Base-by-base conservation (phyloP, 129 eudicot genomes). In the Calendula officinalis region DNA sequence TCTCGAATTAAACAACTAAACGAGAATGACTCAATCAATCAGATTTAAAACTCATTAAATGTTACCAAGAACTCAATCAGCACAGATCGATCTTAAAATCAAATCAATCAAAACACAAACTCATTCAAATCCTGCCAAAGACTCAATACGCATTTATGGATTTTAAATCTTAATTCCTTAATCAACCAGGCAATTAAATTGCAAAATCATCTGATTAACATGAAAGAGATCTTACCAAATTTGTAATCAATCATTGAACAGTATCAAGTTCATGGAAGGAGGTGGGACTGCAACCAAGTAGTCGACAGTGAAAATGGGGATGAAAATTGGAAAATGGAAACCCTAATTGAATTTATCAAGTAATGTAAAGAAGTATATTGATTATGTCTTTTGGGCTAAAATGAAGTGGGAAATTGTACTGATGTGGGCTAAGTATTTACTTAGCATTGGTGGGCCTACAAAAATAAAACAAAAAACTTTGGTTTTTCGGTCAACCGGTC, bases 301-400 rank as follows among this genome's bases (percentile, higher is more conserved):
- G n/a, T 30, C 6, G 36, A 9, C 12, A 54, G 3, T 9, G 11
- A 67, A n/a, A 33, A 4, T 13, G 73, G 44, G 38, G 43, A 64
- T 4, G 64, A 4, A 22, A 17, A 3, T 42, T 34, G 14, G 56
- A 22, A 17, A 3, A 30, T 34, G 14, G 56, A 42, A 67, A 67
- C 64, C 62, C 73, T 42, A 67, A 67, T 17, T 7, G 36, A 67
- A 11, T 14, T 16, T 5, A 49, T 8, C 45, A 8, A 10, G 30
- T 46, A 63, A 8, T 5, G 58, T 42, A 67, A 43, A 37, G 10
- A 47, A 41, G 34, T 67, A 41, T 8, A 67, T 7, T 52, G 22
- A 53, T 67, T 13, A 67, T 67, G 5, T 41, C 35, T 42, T 17
- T 67, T 54, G 72, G 72, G 64, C 64, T 54, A 27, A 50, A 45